Base-by-base conservation (phyloP, 2,329 filamentous ascomycete genomes). In the Pseudocercospora eumusae region DNA sequence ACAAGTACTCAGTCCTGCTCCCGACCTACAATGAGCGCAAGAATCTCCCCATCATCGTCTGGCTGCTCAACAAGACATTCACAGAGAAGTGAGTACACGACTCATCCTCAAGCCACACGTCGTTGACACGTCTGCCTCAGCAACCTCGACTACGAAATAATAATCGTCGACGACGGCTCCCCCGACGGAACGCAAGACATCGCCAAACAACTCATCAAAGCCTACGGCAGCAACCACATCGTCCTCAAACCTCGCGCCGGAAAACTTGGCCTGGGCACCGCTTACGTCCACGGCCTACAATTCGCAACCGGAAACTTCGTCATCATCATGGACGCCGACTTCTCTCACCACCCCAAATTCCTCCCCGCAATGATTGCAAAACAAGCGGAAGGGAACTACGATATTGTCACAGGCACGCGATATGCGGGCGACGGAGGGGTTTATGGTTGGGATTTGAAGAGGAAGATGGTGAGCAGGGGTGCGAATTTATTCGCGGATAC, bases 301-400 rank as follows among this genome's bases (percentile, higher is more conserved):
- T 98, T 90, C 75, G 89, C 85, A 23, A 92, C 88, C 21, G 95
- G 95, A 72, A 97, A 96, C 84, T 98, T 88, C 75, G 91, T 99
- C 75, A 91, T 99, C 83, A 99, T 99, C 84, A 99, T 99, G 95
- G 95, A 99, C 82, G 95, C 96, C 79, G 95, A 99, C 81, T 99
- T 99, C 84, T 92, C 87, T 71, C 95, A 99, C 82, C 95, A 99
- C 83, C 95, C 95, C 75, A 99, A 98, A 81, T 99, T 98, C 85
- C 96, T 99, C 79, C 88, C 93, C 58, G 83, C 88, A 75, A 98
- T 99, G 92, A 91, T 99, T 72, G 84, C 84, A 63, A 85, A 88
- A 69, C 95, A 98, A 79, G 85, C 86, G 77, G 80, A 82, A 60
- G 88, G 82, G 68, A 87, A 92, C 81, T 96, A 92, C 81, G 95